Evolutionary conservation across 1,139 yeast species (phyloP), one percentile per base, ranked within the genome.

Genomic region (Nadsonia commutata): DNA sequence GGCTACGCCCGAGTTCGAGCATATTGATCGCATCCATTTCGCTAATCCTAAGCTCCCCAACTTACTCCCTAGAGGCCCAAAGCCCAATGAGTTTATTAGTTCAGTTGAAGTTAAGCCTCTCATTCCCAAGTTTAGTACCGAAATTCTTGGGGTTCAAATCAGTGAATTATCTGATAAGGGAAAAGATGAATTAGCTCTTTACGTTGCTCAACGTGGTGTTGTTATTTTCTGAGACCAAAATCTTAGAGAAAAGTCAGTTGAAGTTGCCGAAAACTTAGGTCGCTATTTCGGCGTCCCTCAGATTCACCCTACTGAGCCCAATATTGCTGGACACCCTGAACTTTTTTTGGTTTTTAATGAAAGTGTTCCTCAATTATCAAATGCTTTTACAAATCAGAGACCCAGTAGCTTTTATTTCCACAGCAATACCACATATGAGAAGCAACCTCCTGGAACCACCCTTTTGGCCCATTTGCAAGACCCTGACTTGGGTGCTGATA

Each of bases 141-240:
- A 56, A 43, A 56, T 52, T 46, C 48, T 49, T 20, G 51, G 51
- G 20, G 55, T 53, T 2, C 59, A 70, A 45, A 62, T 78, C 42
- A 58, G 63, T 40, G 70, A 69, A 39, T 60, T 64, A 19, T 76
- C 44, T 8, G 38, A 38, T 4, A 71, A 73, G 51, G 74, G 77
- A 54, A 67, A 65, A 36, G 55, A 61, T 45, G 85, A 79, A 51
- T 67, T 79, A 49, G 83, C 85, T 0, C 65, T 77, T 38, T 65
- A 71, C 19, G 76, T 74, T 36, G 80, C 80, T 20, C 72, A 75
- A 58, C 69, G 82, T 51, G 85, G 85, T 40, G 80, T 78, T 41
- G 77, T 76, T 31, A 72, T 78, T 13, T 79, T 79, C 63, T 68
- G 82, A 57, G 69, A 74, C 51, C 86, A 79, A 58, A 70, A 72